These are phyloP conservation scores for Herpetomonas samuelpessoai DNA, from an alignment of 208 protist species.

Conservation along the genomic window DNA sequence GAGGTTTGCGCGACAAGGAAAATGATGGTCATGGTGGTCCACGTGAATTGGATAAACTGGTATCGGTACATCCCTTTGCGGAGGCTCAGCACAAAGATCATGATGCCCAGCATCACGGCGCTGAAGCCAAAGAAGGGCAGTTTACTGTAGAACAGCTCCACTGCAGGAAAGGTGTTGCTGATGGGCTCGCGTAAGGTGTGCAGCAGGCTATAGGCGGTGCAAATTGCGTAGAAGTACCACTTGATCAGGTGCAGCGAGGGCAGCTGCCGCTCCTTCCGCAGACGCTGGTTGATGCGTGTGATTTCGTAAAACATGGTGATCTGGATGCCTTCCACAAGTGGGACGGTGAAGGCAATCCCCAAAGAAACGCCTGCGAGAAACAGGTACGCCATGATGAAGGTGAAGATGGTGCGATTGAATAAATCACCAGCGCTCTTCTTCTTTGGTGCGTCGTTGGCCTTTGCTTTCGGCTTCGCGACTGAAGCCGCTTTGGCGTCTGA, in stretches of 20 bases:
- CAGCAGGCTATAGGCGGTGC: conserved; percentile 36
- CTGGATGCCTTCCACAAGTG: conserved; percentile 61
- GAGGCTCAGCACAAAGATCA: conserved; percentile 86
- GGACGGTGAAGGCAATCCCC: conserved; percentile 67
- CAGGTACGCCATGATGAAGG: conserved; percentile 82
- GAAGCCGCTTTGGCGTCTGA: no score
- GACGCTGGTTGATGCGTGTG: conserved; percentile 79
- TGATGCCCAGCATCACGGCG: conserved; percentile 66
- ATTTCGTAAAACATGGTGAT: conserved; percentile 88
- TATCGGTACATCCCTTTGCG: conserved; percentile 88
- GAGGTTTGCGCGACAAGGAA: conserved; percentile 64
- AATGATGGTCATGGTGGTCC: conserved; percentile 85
- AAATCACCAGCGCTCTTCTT: conserved; percentile 56
- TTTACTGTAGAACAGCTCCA: conserved; percentile 43
- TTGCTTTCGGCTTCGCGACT: background rate
- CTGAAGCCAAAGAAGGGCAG: conserved; percentile 68
- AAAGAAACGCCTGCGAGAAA: conserved; percentile 80
- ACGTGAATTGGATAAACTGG: conserved; percentile 91
- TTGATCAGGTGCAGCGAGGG: conserved; percentile 70
- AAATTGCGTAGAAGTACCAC: conserved; percentile 72
- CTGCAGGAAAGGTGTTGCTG: conserved; percentile 47
- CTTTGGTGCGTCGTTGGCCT: conserved; percentile 19
- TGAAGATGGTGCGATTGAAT: conserved; percentile 83
- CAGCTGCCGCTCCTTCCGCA: conserved; percentile 74
- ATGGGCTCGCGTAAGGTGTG: conserved; percentile 56